Evolutionary conservation across 176 grass and related monocot species (phyloP), one percentile per base, ranked within the genome.

Genomic region (Metroxylon sagu): DNA sequence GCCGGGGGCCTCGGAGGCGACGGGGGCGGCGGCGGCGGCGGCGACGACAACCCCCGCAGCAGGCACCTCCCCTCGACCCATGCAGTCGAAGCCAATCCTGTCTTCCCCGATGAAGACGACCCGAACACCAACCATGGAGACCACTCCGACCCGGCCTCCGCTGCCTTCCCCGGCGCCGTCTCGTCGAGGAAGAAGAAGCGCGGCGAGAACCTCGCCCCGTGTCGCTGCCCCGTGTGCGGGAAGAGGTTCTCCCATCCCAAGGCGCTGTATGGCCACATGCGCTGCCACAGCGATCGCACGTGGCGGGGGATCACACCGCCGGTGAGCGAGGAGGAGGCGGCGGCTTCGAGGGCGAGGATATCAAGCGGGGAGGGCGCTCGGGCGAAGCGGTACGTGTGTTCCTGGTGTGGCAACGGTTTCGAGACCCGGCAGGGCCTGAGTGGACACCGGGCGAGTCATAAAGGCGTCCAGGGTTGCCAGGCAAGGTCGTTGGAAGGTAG

Each of bases 261-360:
- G 77, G 84, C 89, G 3, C 74, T 94, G 18, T 73, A 77, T 19
- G 89, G 84, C 10, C 89, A 94, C 74, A 88, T 88, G 89, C 61
- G 89, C 0, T 79, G 77, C 70, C 89, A 94, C 68, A 80, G 84
- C 16, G 84, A 87, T 31, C 77, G 80, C 29, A 67, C 51, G 29
- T 94, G 77, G 70, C 89, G 89, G 25, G 89, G 80, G 25, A 74
- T 88, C 50, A 77, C 27, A 29, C 70, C 70, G 14, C 74, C 74
- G 27, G 61, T 2, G 27, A 17, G 23, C 60, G 31, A 12, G 66
- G 79, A 25, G 62, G 55, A 16, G 81, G 70, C 29, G 16, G 18
- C 14, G 55, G 30, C 54, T 16, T 14, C 10, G 1, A 1, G 10
- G 51, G 18, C 1, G 25, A 60, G 74, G 16, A 16, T 48, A 4